Conservation (phyloP, 2,329 filamentous ascomycete genomes). For the Chrysosphaeria jannelii region DNA sequence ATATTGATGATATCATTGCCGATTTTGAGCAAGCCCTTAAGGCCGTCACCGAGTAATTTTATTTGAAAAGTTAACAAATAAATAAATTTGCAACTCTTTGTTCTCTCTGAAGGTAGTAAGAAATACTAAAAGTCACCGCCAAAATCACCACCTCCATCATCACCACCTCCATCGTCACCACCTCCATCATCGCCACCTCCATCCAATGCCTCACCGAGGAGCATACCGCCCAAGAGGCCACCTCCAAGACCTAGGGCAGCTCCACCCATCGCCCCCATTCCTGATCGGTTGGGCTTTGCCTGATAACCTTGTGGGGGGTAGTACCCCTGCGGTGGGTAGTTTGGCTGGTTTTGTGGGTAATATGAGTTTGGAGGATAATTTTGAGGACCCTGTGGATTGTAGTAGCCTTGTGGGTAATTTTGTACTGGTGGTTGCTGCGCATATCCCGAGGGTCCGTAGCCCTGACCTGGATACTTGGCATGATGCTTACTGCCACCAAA, state of each 20-base stretch:
- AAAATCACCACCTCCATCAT: conserved; percentile 6
- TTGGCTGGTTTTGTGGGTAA: no score
- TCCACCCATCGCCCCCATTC: conserved; percentile 44
- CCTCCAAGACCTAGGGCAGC: conserved; percentile 54
- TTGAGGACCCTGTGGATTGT: no score
- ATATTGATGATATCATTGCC: conserved; percentile 89
- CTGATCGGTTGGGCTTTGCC: no score
- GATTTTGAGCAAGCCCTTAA: conserved; percentile 84
- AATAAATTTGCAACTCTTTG: no score
- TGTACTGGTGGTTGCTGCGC: conserved; percentile 9
- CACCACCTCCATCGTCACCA: conserved; percentile 8
- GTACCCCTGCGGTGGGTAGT: no score
- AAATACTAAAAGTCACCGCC: not conserved
- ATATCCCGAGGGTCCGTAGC: conserved; percentile 6
- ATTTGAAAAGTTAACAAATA: no score
- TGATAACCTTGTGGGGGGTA: no score
- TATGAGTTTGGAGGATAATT: no score
- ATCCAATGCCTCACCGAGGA: conserved; percentile 38
- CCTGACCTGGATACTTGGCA: conserved; percentile 6
- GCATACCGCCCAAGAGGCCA: conserved; percentile 46
- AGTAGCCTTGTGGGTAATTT: conserved; percentile 9
- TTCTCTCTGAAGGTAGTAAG: no score
- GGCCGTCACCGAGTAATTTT: conserved; percentile 12
- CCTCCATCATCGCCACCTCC: conserved; percentile 20
- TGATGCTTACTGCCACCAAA: conserved; percentile 16